Base-by-base conservation (phyloP, 2,329 filamentous ascomycete species). In the Monilinia polystroma region DNA sequence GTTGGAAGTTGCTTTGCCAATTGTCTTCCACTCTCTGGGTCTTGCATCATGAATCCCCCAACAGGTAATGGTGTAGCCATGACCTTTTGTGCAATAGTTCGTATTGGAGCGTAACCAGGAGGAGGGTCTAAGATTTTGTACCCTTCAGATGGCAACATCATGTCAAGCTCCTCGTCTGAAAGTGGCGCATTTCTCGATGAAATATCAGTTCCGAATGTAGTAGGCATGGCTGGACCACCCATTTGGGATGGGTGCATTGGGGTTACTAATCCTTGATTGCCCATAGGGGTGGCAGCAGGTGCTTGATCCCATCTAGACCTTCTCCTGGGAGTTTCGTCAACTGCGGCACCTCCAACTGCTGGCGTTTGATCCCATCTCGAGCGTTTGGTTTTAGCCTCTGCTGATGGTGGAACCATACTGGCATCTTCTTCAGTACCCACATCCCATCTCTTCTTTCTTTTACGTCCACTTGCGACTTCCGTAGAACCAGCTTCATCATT, bases 401-500 rank as follows among this genome's bases (percentile, higher is more conserved):
- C 78, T 51, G 81, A 74, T 32, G 82, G 76, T 35, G 56, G 32
- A n/a, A 81, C 79, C 57, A 82, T 79, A 20, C 83, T 81, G 49
- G 85, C 82, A 7, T 81, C 79, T 51, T 85, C 82, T 8, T 84
- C 81, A n/a, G 88, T 82, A 26, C 84, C 80, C 23, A 93, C 88
- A 78, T 97, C 94, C 95, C 95, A 99, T 78, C 95, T 87, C 83
- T 96, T 92, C 84, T 97, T 97, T 75, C 93, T 87, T 84, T 95
- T 95, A 68, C 89, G 86, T 45, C 87, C 86, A 32, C 85, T 81
- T 11, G 84, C 79, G 58, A 84, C 82, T 73, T 90, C 85, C 59
- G 90, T 84, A 63, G 90, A 85, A 56, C 88, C 89, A 68, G 85
- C 84, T 64, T 93, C 90, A 54, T 82, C 83, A 70, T 90, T 91